Percentiles rank a stretch among this genome's conserved stretches.
These are phyloP conservation scores for Neurospora sp. DNA, from an alignment of 495 filamentous ascomycete genomes.

Conservation along the genomic window DNA sequence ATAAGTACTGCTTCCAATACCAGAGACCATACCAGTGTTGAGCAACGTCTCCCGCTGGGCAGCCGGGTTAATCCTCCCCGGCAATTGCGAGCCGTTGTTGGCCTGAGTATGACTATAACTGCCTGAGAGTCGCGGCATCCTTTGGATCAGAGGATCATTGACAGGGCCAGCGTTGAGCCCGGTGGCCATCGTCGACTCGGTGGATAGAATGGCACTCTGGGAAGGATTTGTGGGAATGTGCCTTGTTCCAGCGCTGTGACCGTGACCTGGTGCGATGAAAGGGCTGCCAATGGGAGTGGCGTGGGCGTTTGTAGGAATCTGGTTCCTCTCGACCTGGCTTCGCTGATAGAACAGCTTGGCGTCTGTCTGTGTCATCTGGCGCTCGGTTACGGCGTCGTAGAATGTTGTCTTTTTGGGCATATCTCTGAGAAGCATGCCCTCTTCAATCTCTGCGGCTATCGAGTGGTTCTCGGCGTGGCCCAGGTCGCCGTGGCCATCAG, in stretches of 20 bases:
- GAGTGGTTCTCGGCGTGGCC: constrained; percentile 2
- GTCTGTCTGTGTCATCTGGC: constrained; percentile 80
- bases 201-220: constrained; percentile 3
- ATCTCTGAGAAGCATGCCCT: constrained; percentile 63
- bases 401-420: constrained; percentile 69
- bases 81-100: constrained; percentile 13
- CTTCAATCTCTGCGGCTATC: constrained; percentile 20
- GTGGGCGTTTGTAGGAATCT: constrained; percentile 39
- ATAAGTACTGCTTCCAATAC: constrained; percentile 31
- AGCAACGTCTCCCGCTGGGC: constrained; percentile 19
- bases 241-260: constrained; percentile 16
- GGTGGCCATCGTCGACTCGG: constrained; percentile 4
- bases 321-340: constrained; percentile 54
- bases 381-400: constrained; percentile 81
- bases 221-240: constrained; percentile 13
- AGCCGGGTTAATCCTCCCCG: constrained; percentile 18
- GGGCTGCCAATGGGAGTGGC: constrained; percentile 40
- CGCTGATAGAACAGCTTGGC: constrained; percentile 92
- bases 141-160: background rate
- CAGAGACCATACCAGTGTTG: constrained; percentile 16
- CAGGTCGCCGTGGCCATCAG: background rate
- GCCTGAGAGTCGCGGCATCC: background rate
- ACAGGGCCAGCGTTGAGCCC: constrained; percentile 5
- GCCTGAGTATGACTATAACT: constrained; percentile 10
- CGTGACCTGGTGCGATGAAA: constrained; percentile 26